Base-by-base conservation (phyloP, 768 basidiomycete genomes). In the Polyporus arcularius region DNA sequence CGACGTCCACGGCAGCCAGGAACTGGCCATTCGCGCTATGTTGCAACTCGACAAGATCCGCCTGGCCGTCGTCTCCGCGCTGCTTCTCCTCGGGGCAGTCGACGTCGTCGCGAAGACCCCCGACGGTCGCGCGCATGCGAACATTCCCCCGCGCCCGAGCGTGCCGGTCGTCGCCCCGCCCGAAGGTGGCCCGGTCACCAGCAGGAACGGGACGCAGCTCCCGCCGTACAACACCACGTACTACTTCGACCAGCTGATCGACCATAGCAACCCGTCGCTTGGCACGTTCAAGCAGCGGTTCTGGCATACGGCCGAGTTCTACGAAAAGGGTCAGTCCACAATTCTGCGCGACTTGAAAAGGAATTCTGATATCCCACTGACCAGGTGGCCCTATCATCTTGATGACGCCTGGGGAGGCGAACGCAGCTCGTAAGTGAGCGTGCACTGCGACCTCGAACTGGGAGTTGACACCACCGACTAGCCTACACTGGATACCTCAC, bases 201-300 rank as follows among this genome's bases (percentile, higher is more conserved):
- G 67, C 60, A 62, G 52, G 45, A 61, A 68, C 65, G 68, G 71
- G 40, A 64, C 68, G 30, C 40, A 58, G 53, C 65, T 77, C 14
- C 74, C 69, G 32, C 66, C 70, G 52, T 67, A 72, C 58, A 69
- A 69, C 65, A 71, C 69, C 31, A 70, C 77, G 5, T 89, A 84
- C 70, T 72, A 69, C 58, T 89, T 89, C 67, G 81, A 87, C 65
- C 77, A 79, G 62, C 68, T 78, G 51, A 73, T 87, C 60, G 81
- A 84, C 66, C 83, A 83, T 68, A 78, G 69, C 38, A 72, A 83
- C 61, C 83, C 86, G n/a, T 74, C 78, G 30, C 74, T 83, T 21
- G 89, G 89, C 18, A 90, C 88, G n/a, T 92, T 92, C 74, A 77
- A 84, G 69, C 89, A 90, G 72, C 82, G 89, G 39, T 90, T 80